Percentiles rank a stretch among this genome's conserved stretches.
Evolutionary conservation across 2,329 filamentous ascomycete species (phyloP).

Genomic region (Diaporthe nobilis): DNA sequence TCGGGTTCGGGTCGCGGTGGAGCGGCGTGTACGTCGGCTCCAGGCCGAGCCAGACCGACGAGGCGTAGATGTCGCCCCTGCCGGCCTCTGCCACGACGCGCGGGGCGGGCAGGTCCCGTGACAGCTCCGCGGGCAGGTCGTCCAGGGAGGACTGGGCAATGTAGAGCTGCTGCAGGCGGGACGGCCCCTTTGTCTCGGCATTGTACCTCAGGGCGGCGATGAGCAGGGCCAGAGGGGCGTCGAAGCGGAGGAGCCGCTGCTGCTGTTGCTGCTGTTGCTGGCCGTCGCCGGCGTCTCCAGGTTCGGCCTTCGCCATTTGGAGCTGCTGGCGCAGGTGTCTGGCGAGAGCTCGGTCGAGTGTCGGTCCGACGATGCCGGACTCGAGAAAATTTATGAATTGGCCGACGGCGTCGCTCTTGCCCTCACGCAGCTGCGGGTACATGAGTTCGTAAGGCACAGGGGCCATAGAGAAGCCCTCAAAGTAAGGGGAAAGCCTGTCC

Average conservation of each 20-base stretch:
- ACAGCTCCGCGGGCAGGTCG: slow-evolving; percentile 75
- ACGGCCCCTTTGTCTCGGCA: slow-evolving; percentile 8
- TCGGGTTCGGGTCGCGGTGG: slow-evolving; percentile 94
- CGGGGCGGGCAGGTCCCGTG: slow-evolving; percentile 78
- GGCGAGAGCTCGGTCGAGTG: slow-evolving; percentile 18
- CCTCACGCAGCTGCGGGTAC: slow-evolving; percentile 31
- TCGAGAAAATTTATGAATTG: slow-evolving; percentile 30
- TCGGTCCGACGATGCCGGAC: background rate
- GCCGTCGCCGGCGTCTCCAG: background rate
- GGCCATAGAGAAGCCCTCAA: slow-evolving; percentile 24
- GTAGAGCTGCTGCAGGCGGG: slow-evolving; percentile 71
- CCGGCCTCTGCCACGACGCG: slow-evolving; percentile 73
- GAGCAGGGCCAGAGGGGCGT: slow-evolving; percentile 76
- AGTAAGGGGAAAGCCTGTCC: slow-evolving; percentile 18
- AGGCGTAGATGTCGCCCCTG: slow-evolving; percentile 87
- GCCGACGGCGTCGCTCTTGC: background rate
- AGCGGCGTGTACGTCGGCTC: slow-evolving; percentile 91
- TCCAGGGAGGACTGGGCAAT: slow-evolving; percentile 85
- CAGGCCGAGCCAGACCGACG: slow-evolving; percentile 89
- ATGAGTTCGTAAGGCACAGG: slow-evolving; percentile 40
- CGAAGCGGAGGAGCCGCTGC: slow-evolving; percentile 65
- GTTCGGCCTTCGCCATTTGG: background rate
- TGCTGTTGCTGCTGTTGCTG: background rate
- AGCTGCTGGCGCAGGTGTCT: slow-evolving; percentile 21
- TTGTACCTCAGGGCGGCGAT: slow-evolving; percentile 69